Base-by-base conservation (phyloP, 768 basidiomycete genomes). In the Boletus bicolor region DNA sequence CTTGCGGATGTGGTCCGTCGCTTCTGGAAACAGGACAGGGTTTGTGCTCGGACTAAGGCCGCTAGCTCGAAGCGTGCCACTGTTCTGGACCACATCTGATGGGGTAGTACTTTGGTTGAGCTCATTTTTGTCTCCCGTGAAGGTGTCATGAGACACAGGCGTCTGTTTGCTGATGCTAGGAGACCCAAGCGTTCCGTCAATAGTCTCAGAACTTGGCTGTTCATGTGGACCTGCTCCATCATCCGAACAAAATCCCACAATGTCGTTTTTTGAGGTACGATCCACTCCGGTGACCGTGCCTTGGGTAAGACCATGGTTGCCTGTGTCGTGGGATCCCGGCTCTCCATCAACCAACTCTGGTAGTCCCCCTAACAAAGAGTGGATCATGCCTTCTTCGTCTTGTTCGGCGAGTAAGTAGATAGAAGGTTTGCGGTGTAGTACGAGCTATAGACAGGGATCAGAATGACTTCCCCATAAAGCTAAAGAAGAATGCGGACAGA, bases 371-470 rank as follows among this genome's bases (percentile, higher is more conserved):
- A 92, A 75, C 10, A 91, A 62, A 4, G 89, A 85, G 68, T 92
- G 90, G 37, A 89, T 75, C 89, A 90, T 91, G 26, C 90, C 87
- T 3, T 89, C 89, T 59, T 91, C 89, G 24, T 82, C 87, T 64
- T 86, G 86, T 50, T 80, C 75, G 51, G 84, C 78, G 19, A 96
- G 72, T 28, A 72, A 67, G 51, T 78, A 61, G 19, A 90, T 82
- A 53, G 91, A 84, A 14, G 80, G 75, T 68, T 89, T 92, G 54
- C 91, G 82, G 6, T 81, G 74, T 10, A 96, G 70, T 42, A 91
- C 79, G 41, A 94, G 76, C 93, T 96, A 65, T 1, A 56, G 19
- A 44, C 2, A 8, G 7, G 24, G 11, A 46, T 63, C 34, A 58
- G 47, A 46, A 55, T 17, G 24, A 51, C 10, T 6, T 30, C 32